phyloP scores from a whole-genome alignment of 768 basidiomycete species.

The Pholiota molesta region DNA sequence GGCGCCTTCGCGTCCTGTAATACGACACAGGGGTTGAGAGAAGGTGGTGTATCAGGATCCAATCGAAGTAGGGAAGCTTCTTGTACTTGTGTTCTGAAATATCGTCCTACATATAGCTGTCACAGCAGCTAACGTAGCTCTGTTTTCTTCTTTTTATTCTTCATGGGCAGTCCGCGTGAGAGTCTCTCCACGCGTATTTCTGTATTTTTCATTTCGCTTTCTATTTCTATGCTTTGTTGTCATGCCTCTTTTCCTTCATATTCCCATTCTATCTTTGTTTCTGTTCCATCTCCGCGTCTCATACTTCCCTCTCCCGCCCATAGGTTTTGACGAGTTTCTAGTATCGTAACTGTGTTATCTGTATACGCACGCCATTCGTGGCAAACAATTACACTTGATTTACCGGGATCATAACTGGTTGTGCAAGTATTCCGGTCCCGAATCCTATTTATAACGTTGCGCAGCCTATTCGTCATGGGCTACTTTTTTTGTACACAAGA shows the following conservation, averaged over 20 bases:
- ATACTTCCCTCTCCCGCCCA: neutral
- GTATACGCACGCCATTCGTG: neutral
- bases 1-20: neutral
- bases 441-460: no score
- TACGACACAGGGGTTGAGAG: neutral
- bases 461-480: no score
- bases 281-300: neutral
- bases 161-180: neutral
- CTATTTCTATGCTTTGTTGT: neutral
- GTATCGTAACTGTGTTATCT: neutral
- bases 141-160: neutral
- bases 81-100: conserved; percentile 12
- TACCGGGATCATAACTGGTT: neutral
- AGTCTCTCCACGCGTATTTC: neutral
- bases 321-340: neutral
- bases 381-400: neutral
- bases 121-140: neutral
- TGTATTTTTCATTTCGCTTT: neutral
- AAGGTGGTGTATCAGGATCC: neutral
- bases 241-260: neutral
- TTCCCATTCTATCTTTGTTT: neutral
- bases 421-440: no score
- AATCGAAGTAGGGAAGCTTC: conserved; percentile 2
- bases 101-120: neutral
- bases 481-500: no score